phyloP scores from a whole-genome alignment of 371 early-diverging fungal genomes.

The Mucor irregularis region DNA sequence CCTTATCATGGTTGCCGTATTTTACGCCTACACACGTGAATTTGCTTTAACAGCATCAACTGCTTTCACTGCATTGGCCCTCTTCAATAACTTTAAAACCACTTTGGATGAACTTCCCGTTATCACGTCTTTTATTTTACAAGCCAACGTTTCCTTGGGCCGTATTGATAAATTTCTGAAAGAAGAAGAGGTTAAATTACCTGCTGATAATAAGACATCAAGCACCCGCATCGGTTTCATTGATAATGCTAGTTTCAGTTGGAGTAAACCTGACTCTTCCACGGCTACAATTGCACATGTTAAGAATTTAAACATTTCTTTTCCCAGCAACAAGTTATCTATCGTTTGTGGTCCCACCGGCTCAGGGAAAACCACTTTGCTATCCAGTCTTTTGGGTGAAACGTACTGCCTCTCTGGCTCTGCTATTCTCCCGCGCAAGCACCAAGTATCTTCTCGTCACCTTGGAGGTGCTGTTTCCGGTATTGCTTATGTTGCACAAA shows the following conservation, averaged over 20 bases:
- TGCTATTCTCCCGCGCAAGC: slow-evolving; percentile 49
- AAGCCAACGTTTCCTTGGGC: slow-evolving; percentile 71
- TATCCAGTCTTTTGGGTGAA: slow-evolving; percentile 67
- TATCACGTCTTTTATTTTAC: slow-evolving; percentile 63
- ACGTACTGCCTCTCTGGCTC: slow-evolving; percentile 47
- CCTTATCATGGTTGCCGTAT: slow-evolving; percentile 46
- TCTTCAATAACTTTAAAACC: slow-evolving; percentile 64
- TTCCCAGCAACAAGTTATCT: slow-evolving; percentile 69
- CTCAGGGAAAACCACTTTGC: slow-evolving; percentile 77
- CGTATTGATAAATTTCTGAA: slow-evolving; percentile 70
- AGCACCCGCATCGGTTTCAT: slow-evolving; percentile 41
- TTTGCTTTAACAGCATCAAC: slow-evolving; percentile 59
- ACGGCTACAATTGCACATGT: slow-evolving; percentile 40
- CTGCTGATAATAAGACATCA: neutral
- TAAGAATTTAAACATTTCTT: slow-evolving; percentile 56
- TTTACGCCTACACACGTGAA: slow-evolving; percentile 57
- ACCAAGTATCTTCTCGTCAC: neutral
- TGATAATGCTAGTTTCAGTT: slow-evolving; percentile 54
- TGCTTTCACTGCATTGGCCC: slow-evolving; percentile 66
- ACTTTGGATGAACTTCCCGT: slow-evolving; percentile 77
- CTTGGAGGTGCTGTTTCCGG: slow-evolving; percentile 48
- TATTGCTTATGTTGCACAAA: slow-evolving; percentile 82
- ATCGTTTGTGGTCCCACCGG: slow-evolving; percentile 82
- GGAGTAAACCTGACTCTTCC: slow-evolving; percentile 37
- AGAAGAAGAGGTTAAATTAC: slow-evolving; percentile 66